Base-by-base conservation (phyloP, 805 yeast species). In the Pichia paraexigua region DNA sequence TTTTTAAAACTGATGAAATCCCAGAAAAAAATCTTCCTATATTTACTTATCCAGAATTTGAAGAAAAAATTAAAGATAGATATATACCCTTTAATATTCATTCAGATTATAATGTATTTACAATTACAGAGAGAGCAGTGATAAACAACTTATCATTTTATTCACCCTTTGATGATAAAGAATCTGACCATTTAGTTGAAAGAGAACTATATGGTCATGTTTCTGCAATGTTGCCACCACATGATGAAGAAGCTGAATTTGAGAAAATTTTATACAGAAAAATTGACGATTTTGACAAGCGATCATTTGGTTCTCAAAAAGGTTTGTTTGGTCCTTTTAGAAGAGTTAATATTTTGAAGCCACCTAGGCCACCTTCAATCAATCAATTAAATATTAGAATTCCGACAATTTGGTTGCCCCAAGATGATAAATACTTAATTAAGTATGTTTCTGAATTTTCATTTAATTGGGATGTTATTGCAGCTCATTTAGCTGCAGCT, bases 371-470 rank as follows among this genome's bases (percentile, higher is more conserved):
- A 0, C 99, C 99, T 4, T 78, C 87, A 9, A 70, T 87, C 53
- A 82, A 84, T 60, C 87, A 88, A 61, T 71, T 94, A 57, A 91
- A 88, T 56, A 77, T 80, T 54, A 74, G 98, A 56, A 83, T 92
- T 2, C 97, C 98, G 4, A 89, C 98, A 0, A 87, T 91, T 32
- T 94, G 99, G 99, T 74, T 91, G 18, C 97, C 98, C 0, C 90
- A 85, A 58, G 99, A 94, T 65, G 99, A 94, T 63, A 83, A 81
- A 55, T 75, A 76, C 55, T 76, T 94, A 57, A 82, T 90, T 46
- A 83, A 81, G 57, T 82, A 87, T 52, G 95, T 88, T 37, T 87
- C 89, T 25, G 90, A 90, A 56, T 91, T 82, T 64, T 81, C 87
- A 10, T 90, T 88, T 71, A 94, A 94, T 63, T 94, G 99, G 99